Evolutionary conservation across 2,329 filamentous ascomycete species (phyloP).

Genomic region (Ophiosphaerella narmari): DNA sequence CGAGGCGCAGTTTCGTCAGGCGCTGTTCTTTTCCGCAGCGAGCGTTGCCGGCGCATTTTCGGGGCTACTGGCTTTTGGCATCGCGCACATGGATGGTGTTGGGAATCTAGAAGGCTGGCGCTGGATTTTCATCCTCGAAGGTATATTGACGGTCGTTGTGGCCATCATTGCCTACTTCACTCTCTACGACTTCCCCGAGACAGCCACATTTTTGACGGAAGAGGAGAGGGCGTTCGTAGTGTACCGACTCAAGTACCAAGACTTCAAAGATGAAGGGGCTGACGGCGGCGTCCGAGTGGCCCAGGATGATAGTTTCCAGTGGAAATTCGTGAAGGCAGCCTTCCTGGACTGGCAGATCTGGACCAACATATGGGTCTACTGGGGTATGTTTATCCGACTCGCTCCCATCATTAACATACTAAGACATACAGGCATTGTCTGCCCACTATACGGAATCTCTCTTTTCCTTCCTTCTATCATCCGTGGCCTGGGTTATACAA

Average conservation of each 20-base stretch:
- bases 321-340: conserved; percentile 56
- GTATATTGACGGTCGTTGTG: conserved; percentile 43
- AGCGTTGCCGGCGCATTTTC: conserved; percentile 64
- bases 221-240: conserved; percentile 62
- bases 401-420: conserved; percentile 19
- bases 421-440: conserved; percentile 40
- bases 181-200: conserved; percentile 67
- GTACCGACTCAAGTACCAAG: conserved; percentile 59
- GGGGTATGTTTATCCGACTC: conserved; percentile 57
- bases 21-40: conserved; percentile 63
- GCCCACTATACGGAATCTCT: conserved; percentile 45
- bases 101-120: conserved; percentile 45
- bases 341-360: conserved; percentile 56
- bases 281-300: conserved; percentile 70
- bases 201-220: conserved; percentile 61
- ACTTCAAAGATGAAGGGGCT: conserved; percentile 52
- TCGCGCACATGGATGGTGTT: conserved; percentile 65
- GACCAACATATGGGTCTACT: conserved; percentile 63
- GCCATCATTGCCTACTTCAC: conserved; percentile 53
- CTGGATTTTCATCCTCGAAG: conserved; percentile 45
- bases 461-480: conserved; percentile 56
- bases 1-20: conserved; percentile 62
- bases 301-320: conserved; percentile 69
- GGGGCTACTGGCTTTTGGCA: conserved; percentile 61
- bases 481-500: conserved; percentile 46